Evolutionary conservation across 164 flowering plant genomes (phyloP).

Genomic region (Stephania cephalantha): DNA sequence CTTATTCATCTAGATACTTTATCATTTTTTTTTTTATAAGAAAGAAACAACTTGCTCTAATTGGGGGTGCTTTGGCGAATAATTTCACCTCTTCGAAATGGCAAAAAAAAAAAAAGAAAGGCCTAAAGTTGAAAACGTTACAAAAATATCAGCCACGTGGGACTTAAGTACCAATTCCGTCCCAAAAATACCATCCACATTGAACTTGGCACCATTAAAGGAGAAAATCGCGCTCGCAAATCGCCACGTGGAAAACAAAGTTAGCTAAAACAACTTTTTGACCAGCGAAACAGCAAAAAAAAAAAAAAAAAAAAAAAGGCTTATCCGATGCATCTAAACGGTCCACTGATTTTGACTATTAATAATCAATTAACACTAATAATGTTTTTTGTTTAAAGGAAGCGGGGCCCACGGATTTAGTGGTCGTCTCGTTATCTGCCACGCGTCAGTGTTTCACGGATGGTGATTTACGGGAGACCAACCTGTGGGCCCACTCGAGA

Average conservation of each 20-base stretch:
- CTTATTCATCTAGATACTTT: too few species aligned
- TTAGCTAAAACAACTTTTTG: background rate
- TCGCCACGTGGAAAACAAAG: background rate
- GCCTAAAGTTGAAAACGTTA: too few species aligned
- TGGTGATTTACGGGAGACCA: too few species aligned
- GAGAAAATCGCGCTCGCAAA: background rate
- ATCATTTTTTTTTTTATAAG: too few species aligned
- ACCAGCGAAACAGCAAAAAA: background rate
- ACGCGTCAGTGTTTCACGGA: background rate
- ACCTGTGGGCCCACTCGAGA: background rate
- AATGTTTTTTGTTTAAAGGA: background rate
- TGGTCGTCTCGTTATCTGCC: background rate
- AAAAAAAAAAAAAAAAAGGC: background rate
- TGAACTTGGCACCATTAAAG: background rate
- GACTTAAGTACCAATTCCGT: background rate
- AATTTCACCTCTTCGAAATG: too few species aligned
- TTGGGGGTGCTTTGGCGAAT: too few species aligned
- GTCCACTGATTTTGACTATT: background rate
- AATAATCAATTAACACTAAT: background rate
- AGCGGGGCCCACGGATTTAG: background rate
- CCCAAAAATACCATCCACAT: too few species aligned
- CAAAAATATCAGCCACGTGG: background rate
- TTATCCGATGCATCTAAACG: background rate
- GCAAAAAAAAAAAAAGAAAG: too few species aligned
- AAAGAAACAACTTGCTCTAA: too few species aligned